Evolutionary conservation across 2,329 filamentous ascomycete species (phyloP).

Genomic region (Fusarium tricinctum): DNA sequence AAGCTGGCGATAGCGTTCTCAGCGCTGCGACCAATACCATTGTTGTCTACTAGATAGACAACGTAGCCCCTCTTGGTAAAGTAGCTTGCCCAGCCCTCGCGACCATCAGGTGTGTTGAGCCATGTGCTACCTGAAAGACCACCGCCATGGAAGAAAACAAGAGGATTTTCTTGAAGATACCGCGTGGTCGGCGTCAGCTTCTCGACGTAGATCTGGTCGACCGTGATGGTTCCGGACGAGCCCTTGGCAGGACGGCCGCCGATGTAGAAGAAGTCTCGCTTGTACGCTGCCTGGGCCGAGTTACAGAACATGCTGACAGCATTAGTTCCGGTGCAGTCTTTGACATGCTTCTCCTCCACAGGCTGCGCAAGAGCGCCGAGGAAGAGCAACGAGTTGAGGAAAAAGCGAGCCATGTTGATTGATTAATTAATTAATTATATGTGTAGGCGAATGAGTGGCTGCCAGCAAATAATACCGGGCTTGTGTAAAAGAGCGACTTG

Average conservation of each 20-base stretch:
- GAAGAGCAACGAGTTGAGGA: constrained; percentile 25
- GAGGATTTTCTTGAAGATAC: constrained; percentile 21
- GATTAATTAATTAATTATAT: neutral
- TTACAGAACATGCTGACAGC: constrained; percentile 29
- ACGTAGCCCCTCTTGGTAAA: constrained; percentile 31
- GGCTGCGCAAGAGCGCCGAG: constrained; percentile 20
- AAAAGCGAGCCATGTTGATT: constrained; percentile 26
- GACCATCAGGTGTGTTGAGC: constrained; percentile 38
- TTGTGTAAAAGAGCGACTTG: constrained; percentile 10
- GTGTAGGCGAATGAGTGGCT: constrained; percentile 7
- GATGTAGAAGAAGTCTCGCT: constrained; percentile 40
- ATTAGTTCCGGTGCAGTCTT: constrained; percentile 30
- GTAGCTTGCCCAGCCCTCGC: constrained; percentile 40
- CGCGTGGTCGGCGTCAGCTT: constrained; percentile 20
- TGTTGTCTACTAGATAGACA: constrained; percentile 36
- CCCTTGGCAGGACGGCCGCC: constrained; percentile 21
- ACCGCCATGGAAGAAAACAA: constrained; percentile 42
- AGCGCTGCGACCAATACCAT: constrained; percentile 22
- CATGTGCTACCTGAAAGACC: constrained; percentile 39
- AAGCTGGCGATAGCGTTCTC: constrained; percentile 19
- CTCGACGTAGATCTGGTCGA: constrained; percentile 42
- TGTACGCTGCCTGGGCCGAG: constrained; percentile 27
- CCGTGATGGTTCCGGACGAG: constrained; percentile 30
- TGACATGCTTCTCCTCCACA: neutral
- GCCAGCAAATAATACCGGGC: neutral